Percentiles rank a stretch among this genome's conserved stretches.
Conservation (phyloP, 2,329 filamentous ascomycete species). For the Lachnellula arida region DNA sequence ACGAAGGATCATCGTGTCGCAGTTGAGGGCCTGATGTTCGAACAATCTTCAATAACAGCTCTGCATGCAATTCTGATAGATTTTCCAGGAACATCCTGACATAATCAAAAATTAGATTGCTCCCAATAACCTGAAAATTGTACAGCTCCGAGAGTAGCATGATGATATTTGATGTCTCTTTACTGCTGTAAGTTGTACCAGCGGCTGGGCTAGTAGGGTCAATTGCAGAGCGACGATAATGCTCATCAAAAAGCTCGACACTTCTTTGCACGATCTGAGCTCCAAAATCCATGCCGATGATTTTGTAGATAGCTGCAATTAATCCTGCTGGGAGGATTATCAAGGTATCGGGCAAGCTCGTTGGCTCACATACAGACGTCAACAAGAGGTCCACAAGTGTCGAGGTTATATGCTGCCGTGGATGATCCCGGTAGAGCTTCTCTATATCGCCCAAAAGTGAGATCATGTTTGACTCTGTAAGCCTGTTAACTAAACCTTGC, state of each 20-base stretch:
- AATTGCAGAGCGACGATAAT: constrained; percentile 47
- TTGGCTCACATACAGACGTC: constrained; percentile 72
- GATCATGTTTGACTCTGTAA: constrained; percentile 86
- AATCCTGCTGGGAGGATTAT: constrained; percentile 89
- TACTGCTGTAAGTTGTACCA: constrained; percentile 35
- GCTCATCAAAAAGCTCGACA: constrained; percentile 67
- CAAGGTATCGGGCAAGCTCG: constrained; percentile 79
- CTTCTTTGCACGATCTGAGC: constrained; percentile 78
- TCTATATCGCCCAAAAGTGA: constrained; percentile 81
- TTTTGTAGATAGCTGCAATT: constrained; percentile 79
- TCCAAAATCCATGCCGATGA: constrained; percentile 83
- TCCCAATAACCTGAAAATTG: constrained; percentile 82
- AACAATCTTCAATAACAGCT: constrained; percentile 79
- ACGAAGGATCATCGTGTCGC: constrained; percentile 80
- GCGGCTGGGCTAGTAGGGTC: constrained; percentile 30
- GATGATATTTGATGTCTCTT: constrained; percentile 71
- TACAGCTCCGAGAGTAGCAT: constrained; percentile 84
- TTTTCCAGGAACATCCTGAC: constrained; percentile 70
- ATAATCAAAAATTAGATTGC: constrained; percentile 84
- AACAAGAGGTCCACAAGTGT: constrained; percentile 73
- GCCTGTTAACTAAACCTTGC: constrained; percentile 85
- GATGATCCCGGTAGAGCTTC: constrained; percentile 74
- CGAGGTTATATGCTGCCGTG: constrained; percentile 83
- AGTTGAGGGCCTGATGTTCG: constrained; percentile 77
- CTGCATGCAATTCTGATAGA: constrained; percentile 81